Conservation (phyloP, 306 rosid species). For the Medicago truncatula region DNA sequence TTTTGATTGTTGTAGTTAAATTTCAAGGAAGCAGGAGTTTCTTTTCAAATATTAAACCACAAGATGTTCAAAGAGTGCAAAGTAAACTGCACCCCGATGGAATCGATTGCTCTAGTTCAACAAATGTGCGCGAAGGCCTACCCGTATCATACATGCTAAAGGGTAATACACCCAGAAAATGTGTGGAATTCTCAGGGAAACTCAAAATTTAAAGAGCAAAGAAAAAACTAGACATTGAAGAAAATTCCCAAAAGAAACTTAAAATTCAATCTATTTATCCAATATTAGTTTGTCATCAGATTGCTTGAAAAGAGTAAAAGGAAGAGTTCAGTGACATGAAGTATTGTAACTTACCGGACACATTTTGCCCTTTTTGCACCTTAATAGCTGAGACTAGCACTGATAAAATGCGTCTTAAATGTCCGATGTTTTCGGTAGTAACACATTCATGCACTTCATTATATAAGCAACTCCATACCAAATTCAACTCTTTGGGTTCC, state of each 20-base stretch:
- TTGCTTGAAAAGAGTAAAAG: slow-evolving; percentile 26
- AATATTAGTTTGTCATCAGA: slow-evolving; percentile 5
- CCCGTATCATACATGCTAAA: not conserved
- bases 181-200: not conserved
- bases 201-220: slow-evolving; percentile 9
- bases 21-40: slow-evolving; percentile 12
- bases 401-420: slow-evolving; percentile 54
- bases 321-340: slow-evolving; percentile 35
- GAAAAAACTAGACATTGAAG: not conserved
- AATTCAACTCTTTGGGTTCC: slow-evolving; percentile 66
- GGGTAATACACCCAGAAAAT: not conserved
- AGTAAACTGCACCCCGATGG: slow-evolving; percentile 9
- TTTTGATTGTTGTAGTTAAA: not conserved
- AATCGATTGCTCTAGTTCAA: not conserved
- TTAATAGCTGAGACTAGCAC: slow-evolving; percentile 64
- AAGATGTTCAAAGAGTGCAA: not conserved
- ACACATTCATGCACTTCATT: slow-evolving; percentile 52
- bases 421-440: slow-evolving; percentile 46
- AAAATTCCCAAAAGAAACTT: not conserved
- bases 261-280: slow-evolving; percentile 23
- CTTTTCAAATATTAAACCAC: not conserved
- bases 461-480: slow-evolving; percentile 68
- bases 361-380: slow-evolving; percentile 58
- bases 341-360: slow-evolving; percentile 67
- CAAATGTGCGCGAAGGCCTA: not conserved